These are phyloP conservation scores for Vaccinium macrocarpon DNA, from an alignment of 148 eudicot species.

Conservation along the genomic window DNA sequence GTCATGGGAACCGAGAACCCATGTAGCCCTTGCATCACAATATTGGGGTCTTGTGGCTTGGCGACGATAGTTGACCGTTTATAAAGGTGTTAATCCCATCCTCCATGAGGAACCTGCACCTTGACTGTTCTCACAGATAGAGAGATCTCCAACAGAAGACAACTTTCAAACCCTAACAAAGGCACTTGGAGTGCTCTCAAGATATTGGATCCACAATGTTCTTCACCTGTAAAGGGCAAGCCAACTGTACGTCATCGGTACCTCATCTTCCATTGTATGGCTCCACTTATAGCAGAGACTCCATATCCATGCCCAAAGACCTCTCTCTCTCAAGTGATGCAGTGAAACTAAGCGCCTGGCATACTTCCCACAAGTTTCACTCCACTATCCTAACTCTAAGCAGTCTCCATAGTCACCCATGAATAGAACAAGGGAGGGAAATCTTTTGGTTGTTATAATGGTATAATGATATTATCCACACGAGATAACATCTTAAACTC, in stretches of 20 bases:
- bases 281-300: background rate
- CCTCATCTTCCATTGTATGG: background rate
- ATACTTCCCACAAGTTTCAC: background rate
- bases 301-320: background rate
- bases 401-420: background rate
- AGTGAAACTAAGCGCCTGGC: background rate
- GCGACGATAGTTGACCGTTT: background rate
- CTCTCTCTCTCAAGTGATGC: background rate
- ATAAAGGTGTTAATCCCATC: background rate
- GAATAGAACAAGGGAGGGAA: background rate
- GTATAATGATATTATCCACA: background rate
- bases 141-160: background rate
- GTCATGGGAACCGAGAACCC: background rate
- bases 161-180: background rate
- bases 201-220: background rate
- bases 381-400: background rate
- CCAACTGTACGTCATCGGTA: background rate
- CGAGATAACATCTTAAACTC: constrained; percentile 22
- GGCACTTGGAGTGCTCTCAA: background rate
- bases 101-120: background rate
- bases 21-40: background rate
- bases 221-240: background rate
- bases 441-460: background rate
- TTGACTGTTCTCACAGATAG: background rate
- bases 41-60: background rate